Evolutionary conservation across 2,329 filamentous ascomycete species (phyloP).

Genomic region (Aaosphaeria arxii): DNA sequence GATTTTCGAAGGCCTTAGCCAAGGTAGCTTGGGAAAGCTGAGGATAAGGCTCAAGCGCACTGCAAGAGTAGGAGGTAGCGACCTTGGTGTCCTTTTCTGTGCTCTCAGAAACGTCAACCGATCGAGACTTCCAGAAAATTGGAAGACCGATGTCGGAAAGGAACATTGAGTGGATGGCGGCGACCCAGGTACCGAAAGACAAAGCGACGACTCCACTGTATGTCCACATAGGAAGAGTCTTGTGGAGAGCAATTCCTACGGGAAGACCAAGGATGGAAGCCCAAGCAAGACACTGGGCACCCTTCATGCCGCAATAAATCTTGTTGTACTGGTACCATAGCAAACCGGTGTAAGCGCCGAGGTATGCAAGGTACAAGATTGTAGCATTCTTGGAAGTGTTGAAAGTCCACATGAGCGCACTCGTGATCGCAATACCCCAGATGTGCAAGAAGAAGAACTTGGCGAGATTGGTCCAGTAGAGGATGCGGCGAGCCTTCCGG

Average conservation of each 20-base stretch:
- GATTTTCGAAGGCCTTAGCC: slow-evolving; percentile 1
- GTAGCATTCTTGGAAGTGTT: slow-evolving; percentile 35
- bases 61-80: slow-evolving; percentile 33
- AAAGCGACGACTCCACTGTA: slow-evolving; percentile 46
- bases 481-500: slow-evolving; percentile 36
- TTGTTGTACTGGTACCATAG: slow-evolving; percentile 43
- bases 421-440: slow-evolving; percentile 46
- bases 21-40: slow-evolving; percentile 7
- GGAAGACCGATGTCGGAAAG: background rate
- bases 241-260: slow-evolving; percentile 40
- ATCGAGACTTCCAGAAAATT: background rate
- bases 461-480: slow-evolving; percentile 47
- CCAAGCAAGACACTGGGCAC: slow-evolving; percentile 41
- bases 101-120: background rate
- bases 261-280: slow-evolving; percentile 42
- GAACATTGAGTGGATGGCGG: slow-evolving; percentile 36
- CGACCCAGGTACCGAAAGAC: slow-evolving; percentile 46
- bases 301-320: slow-evolving; percentile 45
- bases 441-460: slow-evolving; percentile 47
- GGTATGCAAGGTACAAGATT: slow-evolving; percentile 45
- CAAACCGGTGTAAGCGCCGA: slow-evolving; percentile 46
- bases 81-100: background rate
- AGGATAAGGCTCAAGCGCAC: slow-evolving; percentile 32
- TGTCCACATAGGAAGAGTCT: slow-evolving; percentile 30
- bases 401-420: slow-evolving; percentile 47